These are phyloP conservation scores for Cymbopogon citratus DNA, from an alignment of 176 grass and related monocot species.

Conservation along the genomic window DNA sequence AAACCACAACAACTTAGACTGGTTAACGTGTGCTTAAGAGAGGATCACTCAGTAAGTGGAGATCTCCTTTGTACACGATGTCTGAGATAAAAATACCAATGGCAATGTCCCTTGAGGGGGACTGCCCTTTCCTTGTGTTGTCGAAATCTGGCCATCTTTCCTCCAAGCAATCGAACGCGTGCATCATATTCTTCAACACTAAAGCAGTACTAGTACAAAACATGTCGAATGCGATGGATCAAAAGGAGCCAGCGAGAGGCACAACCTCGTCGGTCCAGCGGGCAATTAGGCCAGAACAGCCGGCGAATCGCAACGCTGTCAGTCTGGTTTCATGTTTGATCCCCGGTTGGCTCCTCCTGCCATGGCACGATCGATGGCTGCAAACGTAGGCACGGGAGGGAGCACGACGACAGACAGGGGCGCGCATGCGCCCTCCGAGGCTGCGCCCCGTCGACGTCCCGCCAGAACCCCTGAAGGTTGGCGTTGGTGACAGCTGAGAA, in stretches of 20 bases:
- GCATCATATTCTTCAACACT: background rate
- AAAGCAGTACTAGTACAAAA: background rate
- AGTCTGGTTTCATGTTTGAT: background rate
- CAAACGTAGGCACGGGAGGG: constrained; percentile 10
- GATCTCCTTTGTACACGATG: no score
- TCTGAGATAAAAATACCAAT: no score
- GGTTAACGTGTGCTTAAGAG: no score
- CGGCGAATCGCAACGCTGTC: background rate
- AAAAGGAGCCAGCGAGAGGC: background rate
- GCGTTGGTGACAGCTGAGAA: background rate
- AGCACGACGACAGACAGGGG: background rate
- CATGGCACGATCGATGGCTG: constrained; percentile 4
- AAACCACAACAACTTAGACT: no score
- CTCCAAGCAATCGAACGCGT: background rate
- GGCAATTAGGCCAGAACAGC: background rate
- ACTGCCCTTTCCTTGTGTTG: no score
- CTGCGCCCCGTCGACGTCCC: background rate
- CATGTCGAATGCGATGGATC: background rate
- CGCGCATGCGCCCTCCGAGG: background rate
- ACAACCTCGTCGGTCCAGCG: background rate
- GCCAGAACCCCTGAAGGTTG: no score
- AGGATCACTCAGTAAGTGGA: no score
- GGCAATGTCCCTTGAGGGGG: no score
- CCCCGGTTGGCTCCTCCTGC: background rate
- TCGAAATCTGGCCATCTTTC: constrained; percentile 33